Evolutionary conservation across 257 asterid genomes (phyloP), one percentile per base, ranked within the genome.

Genomic region (Solanum sejunctum): DNA sequence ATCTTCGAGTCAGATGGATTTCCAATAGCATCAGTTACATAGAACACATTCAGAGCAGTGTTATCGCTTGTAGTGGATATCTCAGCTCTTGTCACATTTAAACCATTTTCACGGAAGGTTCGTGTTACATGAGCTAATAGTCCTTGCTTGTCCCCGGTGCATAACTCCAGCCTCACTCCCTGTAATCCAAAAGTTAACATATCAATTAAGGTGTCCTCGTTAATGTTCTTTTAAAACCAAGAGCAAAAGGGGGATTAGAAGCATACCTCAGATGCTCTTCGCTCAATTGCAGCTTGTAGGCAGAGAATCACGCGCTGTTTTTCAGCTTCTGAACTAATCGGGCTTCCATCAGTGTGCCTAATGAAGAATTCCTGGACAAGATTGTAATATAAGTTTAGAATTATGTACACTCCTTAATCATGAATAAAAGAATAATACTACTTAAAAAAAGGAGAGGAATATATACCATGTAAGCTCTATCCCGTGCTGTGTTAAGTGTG

Each of bases 131-230:
- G 97, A 1, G 99, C 98, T 36, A 97, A 84, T n/a, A 97, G 90
- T 2, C 98, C 98, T 51, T 86, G 89, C 77, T 91, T 85, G 66
- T 97, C 99, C 1, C 85, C 64, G 0, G 93, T 85, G 73, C 95
- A 88, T 3, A 97, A 96, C 90, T 97, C 99, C 39, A 97, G 92
- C 92, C 97, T 94, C 82, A 91, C 93, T 66, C 99, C 99, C 99
- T 94, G 95, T 82, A 52, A 78, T 39, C 83, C 77, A 54, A 84
- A 60, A 83, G 8, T 20, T 60, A 60, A 70, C 41, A 3, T 52
- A 32, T 28, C 21, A 21, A 60, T 21, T n/a, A 60, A 5, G 16
- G 23, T 60, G 11, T 26, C 4, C 67, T 60, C 16, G 10, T 60
- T 60, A 4, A 60, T 45, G 36, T 60, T 60, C 3, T 20, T 26